Evolutionary conservation across 2,329 filamentous ascomycete species (phyloP).

Genomic region (Tolypocladium sp.): DNA sequence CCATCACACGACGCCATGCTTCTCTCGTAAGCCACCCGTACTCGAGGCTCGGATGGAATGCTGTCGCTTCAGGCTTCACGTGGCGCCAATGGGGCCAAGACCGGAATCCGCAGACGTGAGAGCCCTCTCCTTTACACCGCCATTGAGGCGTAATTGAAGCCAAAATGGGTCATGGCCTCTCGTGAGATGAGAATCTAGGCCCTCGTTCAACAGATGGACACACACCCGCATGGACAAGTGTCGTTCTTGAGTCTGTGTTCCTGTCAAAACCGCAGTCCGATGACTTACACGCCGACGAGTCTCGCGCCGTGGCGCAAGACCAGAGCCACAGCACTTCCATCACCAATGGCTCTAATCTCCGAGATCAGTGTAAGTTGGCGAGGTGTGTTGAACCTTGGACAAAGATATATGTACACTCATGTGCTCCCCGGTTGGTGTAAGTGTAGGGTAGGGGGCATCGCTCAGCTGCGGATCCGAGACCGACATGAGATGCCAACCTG

Average conservation of each 20-base stretch:
- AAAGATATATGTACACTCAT: neutral
- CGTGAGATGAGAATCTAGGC: neutral
- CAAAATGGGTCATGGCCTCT: neutral
- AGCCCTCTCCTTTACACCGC: neutral
- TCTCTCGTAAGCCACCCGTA: neutral
- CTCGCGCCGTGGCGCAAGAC: neutral
- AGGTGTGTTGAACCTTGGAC: neutral
- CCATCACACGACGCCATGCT: neutral
- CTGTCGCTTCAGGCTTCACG: neutral
- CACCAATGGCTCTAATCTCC: neutral
- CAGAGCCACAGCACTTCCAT: neutral
- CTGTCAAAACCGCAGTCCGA: neutral
- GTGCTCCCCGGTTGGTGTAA: neutral
- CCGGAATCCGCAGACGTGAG: neutral
- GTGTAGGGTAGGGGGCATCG: neutral
- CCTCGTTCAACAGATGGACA: neutral
- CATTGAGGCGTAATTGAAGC: neutral
- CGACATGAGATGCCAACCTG: neutral
- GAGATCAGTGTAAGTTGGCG: neutral
- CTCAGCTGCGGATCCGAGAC: neutral
- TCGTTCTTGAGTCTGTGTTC: neutral
- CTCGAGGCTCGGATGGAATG: neutral
- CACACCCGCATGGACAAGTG: neutral
- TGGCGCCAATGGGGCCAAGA: neutral
- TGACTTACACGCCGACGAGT: neutral